A percentile compares a stretch with the other conserved stretches of the same genome.
These are phyloP conservation scores for Rhinocladiella mackenziei DNA, from an alignment of 2,329 filamentous ascomycete species.

Conservation along the genomic window DNA sequence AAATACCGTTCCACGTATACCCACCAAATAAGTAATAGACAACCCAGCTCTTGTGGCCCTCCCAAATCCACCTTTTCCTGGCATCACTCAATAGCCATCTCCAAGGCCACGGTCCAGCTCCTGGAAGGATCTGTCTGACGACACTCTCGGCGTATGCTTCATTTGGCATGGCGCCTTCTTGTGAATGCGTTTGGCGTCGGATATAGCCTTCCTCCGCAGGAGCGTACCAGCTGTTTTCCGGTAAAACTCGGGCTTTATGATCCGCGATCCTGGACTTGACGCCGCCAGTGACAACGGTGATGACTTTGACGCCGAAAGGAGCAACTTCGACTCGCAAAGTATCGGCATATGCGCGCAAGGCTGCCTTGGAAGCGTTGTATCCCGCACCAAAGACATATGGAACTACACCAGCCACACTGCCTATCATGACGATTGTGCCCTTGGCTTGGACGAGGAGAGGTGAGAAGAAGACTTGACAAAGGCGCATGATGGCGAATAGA, in stretches of 20 bases:
- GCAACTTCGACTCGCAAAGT: constrained; percentile 48
- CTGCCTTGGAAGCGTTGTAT: constrained; percentile 59
- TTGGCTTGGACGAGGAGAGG: constrained; percentile 27
- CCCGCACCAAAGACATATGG: constrained; percentile 28
- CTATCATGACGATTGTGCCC: constrained; percentile 26
- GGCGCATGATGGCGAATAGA: constrained; percentile 33
- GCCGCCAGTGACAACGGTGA: constrained; percentile 56
- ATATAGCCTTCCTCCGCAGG: constrained; percentile 19
- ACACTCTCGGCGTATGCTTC: constrained; percentile 25
- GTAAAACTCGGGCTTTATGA: constrained; percentile 19
- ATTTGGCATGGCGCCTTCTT: constrained; percentile 23
- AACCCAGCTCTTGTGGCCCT: constrained; percentile 20
- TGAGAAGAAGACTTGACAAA: constrained; percentile 36
- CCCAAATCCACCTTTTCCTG: constrained; percentile 26
- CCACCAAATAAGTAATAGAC: constrained; percentile 23
- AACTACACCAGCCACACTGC: constrained; percentile 21
- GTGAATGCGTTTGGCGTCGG: constrained; percentile 23
- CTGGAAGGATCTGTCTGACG: constrained; percentile 24
- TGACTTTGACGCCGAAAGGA: constrained; percentile 47
- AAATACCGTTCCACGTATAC: constrained; percentile 20
- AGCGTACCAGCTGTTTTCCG: constrained; percentile 19
- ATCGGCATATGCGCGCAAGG: constrained; percentile 56
- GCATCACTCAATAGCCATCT: constrained; percentile 25
- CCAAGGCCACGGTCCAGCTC: constrained; percentile 26
- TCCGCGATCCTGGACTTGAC: constrained; percentile 53